These are phyloP conservation scores for Choricystis sp. DNA, from an alignment of 139 green algal genomes.

Conservation along the genomic window DNA sequence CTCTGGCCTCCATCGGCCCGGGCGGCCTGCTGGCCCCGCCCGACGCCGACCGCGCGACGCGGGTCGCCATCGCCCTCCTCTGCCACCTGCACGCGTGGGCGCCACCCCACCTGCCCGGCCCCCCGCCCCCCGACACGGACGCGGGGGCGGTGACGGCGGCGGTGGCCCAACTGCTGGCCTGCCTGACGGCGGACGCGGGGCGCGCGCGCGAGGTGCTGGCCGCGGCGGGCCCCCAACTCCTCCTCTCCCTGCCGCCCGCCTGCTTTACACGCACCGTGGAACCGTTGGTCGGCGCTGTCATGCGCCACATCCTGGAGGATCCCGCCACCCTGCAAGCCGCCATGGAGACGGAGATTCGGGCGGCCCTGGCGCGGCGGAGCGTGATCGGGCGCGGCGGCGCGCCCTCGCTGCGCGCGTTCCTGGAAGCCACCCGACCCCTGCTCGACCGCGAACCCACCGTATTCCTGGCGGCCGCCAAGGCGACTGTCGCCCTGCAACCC, in stretches of 20 bases:
- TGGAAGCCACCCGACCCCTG: slow-evolving; percentile 29
- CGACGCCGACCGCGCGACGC: background rate
- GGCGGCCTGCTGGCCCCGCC: background rate
- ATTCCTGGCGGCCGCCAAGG: slow-evolving; percentile 55
- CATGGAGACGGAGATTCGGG: slow-evolving; percentile 82
- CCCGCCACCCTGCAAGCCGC: slow-evolving; percentile 55
- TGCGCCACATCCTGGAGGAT: slow-evolving; percentile 85
- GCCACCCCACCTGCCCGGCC: background rate
- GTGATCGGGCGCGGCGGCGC: background rate
- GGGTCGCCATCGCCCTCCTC: background rate
- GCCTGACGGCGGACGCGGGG: slow-evolving; percentile 31
- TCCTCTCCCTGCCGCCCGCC: slow-evolving; percentile 56
- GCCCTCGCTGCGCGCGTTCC: slow-evolving; percentile 29
- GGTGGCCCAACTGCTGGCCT: slow-evolving; percentile 56
- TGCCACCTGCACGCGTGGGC: background rate
- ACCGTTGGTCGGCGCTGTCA: slow-evolving; percentile 40
- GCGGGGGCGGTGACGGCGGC: slow-evolving; percentile 10
- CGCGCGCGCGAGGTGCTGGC: slow-evolving; percentile 28
- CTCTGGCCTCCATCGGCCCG: background rate
- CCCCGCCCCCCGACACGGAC: background rate
- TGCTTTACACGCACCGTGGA: slow-evolving; percentile 45
- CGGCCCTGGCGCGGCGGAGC: slow-evolving; percentile 19
- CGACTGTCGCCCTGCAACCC: slow-evolving; percentile 32
- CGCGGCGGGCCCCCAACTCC: slow-evolving; percentile 22
- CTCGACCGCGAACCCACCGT: slow-evolving; percentile 46